Evolutionary conservation across 1,284 basidiomycete genomes (phyloP).

Genomic region (Sphagnurus paluster): DNA sequence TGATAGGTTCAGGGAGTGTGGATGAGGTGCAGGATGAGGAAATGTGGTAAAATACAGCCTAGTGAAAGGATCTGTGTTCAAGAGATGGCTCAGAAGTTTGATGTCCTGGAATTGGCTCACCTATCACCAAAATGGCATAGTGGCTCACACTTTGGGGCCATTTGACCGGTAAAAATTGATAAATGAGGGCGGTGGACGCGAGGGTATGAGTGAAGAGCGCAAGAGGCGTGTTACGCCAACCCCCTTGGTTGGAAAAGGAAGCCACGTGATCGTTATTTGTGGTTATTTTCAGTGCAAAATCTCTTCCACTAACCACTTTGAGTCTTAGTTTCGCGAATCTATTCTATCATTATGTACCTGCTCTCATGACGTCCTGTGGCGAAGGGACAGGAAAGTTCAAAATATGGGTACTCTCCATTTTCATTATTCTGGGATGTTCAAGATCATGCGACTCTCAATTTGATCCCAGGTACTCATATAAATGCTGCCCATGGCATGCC

Average conservation of each 20-base stretch:
- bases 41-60: conserved; percentile 86
- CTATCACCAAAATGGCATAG: conserved; percentile 76
- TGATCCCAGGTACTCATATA: no score
- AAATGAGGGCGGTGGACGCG: conserved; percentile 15
- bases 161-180: conserved; percentile 24
- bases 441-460: no score
- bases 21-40: conserved; percentile 64
- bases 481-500: no score
- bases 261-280: conserved; percentile 16
- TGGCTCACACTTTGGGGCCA: conserved; percentile 68
- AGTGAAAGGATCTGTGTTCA: conserved; percentile 20
- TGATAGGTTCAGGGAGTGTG: conserved; percentile 61
- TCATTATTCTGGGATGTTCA: no score
- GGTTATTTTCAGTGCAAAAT: conserved; percentile 4
- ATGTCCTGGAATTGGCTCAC: conserved; percentile 34
- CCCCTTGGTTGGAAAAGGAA: conserved; percentile 12
- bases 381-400: no score
- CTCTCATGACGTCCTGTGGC: no score
- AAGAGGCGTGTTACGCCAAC: conserved; percentile 23
- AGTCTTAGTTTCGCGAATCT: no score
- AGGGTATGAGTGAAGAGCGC: conserved; percentile 19
- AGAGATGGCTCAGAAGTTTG: conserved; percentile 7
- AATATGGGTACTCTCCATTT: no score
- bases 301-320: neutral
- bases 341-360: no score